Evolutionary conservation across 192 early-diverging fungal genomes (phyloP), one percentile per base, ranked within the genome.

Genomic region (Chytriomyces confervae): DNA sequence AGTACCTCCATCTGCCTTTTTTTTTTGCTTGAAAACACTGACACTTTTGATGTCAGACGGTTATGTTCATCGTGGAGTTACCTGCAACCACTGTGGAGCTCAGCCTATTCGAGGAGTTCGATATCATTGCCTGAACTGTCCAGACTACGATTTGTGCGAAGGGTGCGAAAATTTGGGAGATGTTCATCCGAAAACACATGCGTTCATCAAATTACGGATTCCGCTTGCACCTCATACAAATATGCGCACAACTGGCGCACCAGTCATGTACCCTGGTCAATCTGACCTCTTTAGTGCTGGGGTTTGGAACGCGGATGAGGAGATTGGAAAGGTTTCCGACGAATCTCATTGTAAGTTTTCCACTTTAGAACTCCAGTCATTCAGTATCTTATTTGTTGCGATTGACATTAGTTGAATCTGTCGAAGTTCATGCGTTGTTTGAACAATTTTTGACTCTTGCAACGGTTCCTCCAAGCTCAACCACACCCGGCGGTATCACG

Each of bases 61-160:
- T 10, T 87, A 83, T 45, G 82, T 94, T 29, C 91, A 91, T 74
- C 88, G 94, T 45, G 94, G 95, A 13, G 94, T 95, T n/a, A 92
- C 94, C 36, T 99, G 97, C 84, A 94, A 96, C 83, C 90, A 92
- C 82, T 99, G 97, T 79, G 88, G 88, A 20, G 87, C 89, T 36
- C 88, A 92, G 29, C 97, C 97, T 1, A 93, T 99, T 69, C 90
- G 95, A 27, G 97, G 97, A 7, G 81, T 91, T 20, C 91, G 97
- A 3, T 98, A 92, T 89, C 96, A 95, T 77, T 99, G 97, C 78
- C 91, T 93, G 46, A 96, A 98, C 71, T 99, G 97, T 74, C 87
- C 93, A 53, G 94, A 96, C 68, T 94, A 89, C 76, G 97, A 99
- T 85, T 81, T 99, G 13, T 99, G 97, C 81, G 93, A 95, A 71